Evolutionary conservation across 2,329 filamentous ascomycete genomes (phyloP), one percentile per base, ranked within the genome.

Genomic region (Fusarium chuoi): DNA sequence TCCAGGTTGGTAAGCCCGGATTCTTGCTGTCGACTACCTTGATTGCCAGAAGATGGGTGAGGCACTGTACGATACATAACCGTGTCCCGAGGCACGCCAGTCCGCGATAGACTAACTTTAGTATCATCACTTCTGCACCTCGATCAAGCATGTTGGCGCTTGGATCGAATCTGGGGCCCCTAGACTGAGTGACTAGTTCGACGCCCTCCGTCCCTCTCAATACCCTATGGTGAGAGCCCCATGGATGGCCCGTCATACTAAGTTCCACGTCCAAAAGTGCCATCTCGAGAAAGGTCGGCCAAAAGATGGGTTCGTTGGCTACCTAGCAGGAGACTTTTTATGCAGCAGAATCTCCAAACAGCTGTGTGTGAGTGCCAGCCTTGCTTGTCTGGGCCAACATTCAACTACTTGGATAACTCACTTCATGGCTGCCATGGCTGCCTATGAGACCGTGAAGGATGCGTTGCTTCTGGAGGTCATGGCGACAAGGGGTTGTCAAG

Each of bases 41-140:
- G 35, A 26, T 28, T 36, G 22, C 22, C 12, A 24, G 33, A 36
- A 35, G 22, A 44, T 45, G 14, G 38, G 45, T 44, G 39, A 55
- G 26, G 41, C 20, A 48, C 28, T 36, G 42, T 48, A 44, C 59
- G 59, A 44, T 59, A 62, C 36, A 41, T 24, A 28, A 11, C 39
- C 42, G 41, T 74, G 59, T 59, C 70, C 57, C 61, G 49, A 62
- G 65, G 54, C 52, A 61, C 51, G 49, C 28, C 60, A 46, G 59
- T 74, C 48, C 52, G 35, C 44, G 41, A 54, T 33, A 35, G 41
- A 44, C 65, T 62, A 30, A 39, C 35, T 28, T 28, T 41, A 64
- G 60, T 62, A 77, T 70, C 46, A 52, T 71, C 70, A 65, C 65
- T 68, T 70, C 61, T 57, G 52, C 55, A 60, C 44, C 72, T 64